Conservation (phyloP, 169 alveolate species). For the Neospora caninum region DNA sequence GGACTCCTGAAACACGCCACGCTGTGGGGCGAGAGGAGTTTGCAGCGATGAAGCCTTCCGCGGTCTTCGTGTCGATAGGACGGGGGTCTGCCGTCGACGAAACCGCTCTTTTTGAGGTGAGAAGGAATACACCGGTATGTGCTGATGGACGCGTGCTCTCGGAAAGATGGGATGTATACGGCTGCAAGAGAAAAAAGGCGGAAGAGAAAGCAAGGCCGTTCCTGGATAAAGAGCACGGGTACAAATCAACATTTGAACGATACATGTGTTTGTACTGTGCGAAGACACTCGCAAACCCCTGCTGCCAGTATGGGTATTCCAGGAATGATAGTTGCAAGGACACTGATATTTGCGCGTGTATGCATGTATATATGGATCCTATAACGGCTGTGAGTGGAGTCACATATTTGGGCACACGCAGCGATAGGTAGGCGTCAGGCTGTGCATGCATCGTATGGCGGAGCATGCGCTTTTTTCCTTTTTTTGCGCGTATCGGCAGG, state of each 20-base stretch:
- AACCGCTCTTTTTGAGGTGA: constrained; percentile 48
- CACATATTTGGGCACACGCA: not conserved
- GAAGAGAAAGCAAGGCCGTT: too few species aligned
- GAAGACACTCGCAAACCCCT: not conserved
- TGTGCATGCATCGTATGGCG: not conserved
- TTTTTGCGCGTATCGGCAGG: constrained; percentile 4
- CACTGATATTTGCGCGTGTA: not conserved
- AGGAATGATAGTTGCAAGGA: not conserved
- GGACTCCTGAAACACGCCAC: constrained; percentile 67
- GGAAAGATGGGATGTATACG: too few species aligned
- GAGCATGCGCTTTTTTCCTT: not conserved
- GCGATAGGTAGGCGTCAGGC: not conserved
- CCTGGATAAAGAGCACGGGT: too few species aligned
- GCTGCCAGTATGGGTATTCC: not conserved
- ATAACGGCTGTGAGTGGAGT: too few species aligned
- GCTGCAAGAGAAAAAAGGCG: too few species aligned
- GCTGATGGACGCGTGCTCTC: too few species aligned
- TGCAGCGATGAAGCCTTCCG: constrained; percentile 69
- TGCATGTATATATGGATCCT: not conserved
- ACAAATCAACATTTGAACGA: too few species aligned
- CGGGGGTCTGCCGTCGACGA: constrained; percentile 73
- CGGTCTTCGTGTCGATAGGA: constrained; percentile 74
- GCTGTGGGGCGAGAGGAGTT: constrained; percentile 60
- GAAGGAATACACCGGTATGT: not conserved
- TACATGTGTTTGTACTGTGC: too few species aligned